Conservation (phyloP, 1,139 yeast species). For the Yueomyces sp. region DNA sequence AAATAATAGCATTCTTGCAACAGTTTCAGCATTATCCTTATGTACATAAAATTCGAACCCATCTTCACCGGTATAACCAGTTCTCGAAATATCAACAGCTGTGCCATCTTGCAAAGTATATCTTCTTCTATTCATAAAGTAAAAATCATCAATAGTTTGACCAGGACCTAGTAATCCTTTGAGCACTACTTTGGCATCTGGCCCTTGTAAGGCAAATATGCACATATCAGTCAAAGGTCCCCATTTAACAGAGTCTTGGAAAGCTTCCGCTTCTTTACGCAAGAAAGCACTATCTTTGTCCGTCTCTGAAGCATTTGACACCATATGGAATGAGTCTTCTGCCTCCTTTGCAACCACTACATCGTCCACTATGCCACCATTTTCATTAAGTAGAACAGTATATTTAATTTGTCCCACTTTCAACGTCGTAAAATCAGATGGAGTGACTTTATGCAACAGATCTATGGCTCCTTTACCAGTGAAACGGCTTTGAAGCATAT, state of each 20-base stretch:
- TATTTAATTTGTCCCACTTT: conserved; percentile 53
- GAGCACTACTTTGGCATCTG: conserved; percentile 55
- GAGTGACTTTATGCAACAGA: conserved; percentile 70
- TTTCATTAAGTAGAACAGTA: conserved; percentile 59
- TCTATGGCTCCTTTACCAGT: conserved; percentile 56
- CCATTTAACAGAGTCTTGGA: conserved; percentile 32
- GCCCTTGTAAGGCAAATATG: conserved; percentile 86
- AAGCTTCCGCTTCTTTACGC: conserved; percentile 34
- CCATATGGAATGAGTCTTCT: conserved; percentile 71
- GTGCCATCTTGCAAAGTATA: conserved; percentile 34
- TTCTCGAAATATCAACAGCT: conserved; percentile 63
- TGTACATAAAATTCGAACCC: conserved; percentile 90
- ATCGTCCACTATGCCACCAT: conserved; percentile 79
- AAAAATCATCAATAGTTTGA: conserved; percentile 36
- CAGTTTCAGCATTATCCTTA: conserved; percentile 42
- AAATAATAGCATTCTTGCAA: conserved; percentile 52
- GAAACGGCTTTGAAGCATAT: conserved; percentile 84
- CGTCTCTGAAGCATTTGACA: conserved; percentile 95
- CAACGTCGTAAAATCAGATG: conserved; percentile 58
- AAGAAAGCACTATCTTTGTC: conserved; percentile 65
- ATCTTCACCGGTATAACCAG: conserved; percentile 97
- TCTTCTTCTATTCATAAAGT: conserved; percentile 62
- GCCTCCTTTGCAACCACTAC: conserved; percentile 79
- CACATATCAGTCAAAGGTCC: conserved; percentile 54
- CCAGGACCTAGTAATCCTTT: conserved; percentile 48